phyloP scores from a whole-genome alignment of 768 basidiomycete species.

The Harrya chromipes region DNA sequence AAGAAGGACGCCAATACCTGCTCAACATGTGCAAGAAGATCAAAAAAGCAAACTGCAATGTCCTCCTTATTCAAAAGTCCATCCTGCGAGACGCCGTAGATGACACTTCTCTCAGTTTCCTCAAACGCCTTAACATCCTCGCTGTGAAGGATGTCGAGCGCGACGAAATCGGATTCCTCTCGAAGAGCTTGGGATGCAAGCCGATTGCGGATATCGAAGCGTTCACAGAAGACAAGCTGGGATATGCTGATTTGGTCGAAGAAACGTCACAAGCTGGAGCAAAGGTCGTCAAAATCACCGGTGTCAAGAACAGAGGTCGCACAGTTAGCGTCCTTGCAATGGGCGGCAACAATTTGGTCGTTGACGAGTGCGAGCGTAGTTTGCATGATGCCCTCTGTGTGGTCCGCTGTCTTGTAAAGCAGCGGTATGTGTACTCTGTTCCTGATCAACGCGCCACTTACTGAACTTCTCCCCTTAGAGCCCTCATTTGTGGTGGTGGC shows the following conservation, averaged over 20 bases:
- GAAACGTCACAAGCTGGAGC: slow-evolving; percentile 78
- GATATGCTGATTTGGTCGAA: slow-evolving; percentile 93
- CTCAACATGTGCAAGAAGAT: slow-evolving; percentile 99
- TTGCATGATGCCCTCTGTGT: slow-evolving; percentile 99
- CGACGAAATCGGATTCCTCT: slow-evolving; percentile 97
- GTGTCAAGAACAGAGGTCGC: slow-evolving; percentile 90
- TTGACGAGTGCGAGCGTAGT: slow-evolving; percentile 97
- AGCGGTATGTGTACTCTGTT: slow-evolving; percentile 57
- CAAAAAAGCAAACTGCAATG: slow-evolving; percentile 99
- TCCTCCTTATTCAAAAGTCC: slow-evolving; percentile 97
- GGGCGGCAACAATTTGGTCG: slow-evolving; percentile 87
- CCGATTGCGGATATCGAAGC: slow-evolving; percentile 97
- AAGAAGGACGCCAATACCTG: slow-evolving; percentile 97
- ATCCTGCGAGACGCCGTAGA: slow-evolving; percentile 99
- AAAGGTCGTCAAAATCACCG: slow-evolving; percentile 92
- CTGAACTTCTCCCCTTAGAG: slow-evolving; percentile 41
- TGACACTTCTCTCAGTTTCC: slow-evolving; percentile 94
- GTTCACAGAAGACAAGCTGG: slow-evolving; percentile 97
- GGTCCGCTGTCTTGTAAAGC: slow-evolving; percentile 96
- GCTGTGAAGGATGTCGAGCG: slow-evolving; percentile 97
- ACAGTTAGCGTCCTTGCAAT: slow-evolving; percentile 96
- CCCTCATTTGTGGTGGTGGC: slow-evolving; percentile 93
- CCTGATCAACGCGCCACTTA: background rate
- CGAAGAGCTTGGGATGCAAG: slow-evolving; percentile 92
- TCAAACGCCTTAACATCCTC: slow-evolving; percentile 94